Percentiles rank a stretch among this genome's conserved stretches.
Evolutionary conservation across 2,329 filamentous ascomycete genomes (phyloP).

Genomic region (Aspergillus glaucus): DNA sequence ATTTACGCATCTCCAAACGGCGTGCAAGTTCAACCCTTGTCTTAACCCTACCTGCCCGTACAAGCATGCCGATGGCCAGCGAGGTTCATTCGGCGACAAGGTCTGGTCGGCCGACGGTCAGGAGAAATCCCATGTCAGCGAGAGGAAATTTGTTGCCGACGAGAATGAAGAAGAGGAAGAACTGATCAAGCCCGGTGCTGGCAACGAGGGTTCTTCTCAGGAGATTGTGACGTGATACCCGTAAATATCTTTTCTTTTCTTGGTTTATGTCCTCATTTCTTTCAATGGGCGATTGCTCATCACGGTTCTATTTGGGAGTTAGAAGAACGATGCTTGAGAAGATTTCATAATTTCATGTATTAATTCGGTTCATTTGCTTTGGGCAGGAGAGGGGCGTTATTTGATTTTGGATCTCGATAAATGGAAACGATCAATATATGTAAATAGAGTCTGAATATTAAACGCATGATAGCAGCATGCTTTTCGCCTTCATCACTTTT

Average conservation of each 20-base stretch:
- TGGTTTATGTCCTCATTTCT: not conserved
- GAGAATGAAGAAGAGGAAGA: constrained; percentile 59
- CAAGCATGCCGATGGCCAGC: constrained; percentile 86
- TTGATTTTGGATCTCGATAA: constrained; percentile 6
- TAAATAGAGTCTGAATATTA: constrained; percentile 22
- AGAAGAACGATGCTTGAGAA: constrained; percentile 1
- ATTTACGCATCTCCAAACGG: constrained; percentile 77
- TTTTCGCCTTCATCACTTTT: not conserved
- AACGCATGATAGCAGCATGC: not conserved
- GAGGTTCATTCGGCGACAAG: constrained; percentile 77
- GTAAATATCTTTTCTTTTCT: not conserved
- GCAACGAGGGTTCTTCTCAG: constrained; percentile 19
- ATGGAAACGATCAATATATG: constrained; percentile 13
- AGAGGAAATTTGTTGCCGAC: constrained; percentile 73
- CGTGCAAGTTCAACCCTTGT: constrained; percentile 89
- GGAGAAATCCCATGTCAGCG: constrained; percentile 66
- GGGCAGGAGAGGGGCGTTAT: constrained; percentile 21
- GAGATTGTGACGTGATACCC: constrained; percentile 25
- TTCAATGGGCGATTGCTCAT: too few relatives aligned
- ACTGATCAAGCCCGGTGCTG: constrained; percentile 57
- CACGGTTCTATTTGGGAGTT: not conserved
- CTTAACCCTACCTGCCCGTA: constrained; percentile 81
- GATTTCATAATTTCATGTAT: constrained; percentile 17
- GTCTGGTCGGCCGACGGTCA: constrained; percentile 68
- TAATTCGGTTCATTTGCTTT: constrained; percentile 16